Conservation (phyloP, 2,329 filamentous ascomycete genomes). For the Claviceps pusilla region DNA sequence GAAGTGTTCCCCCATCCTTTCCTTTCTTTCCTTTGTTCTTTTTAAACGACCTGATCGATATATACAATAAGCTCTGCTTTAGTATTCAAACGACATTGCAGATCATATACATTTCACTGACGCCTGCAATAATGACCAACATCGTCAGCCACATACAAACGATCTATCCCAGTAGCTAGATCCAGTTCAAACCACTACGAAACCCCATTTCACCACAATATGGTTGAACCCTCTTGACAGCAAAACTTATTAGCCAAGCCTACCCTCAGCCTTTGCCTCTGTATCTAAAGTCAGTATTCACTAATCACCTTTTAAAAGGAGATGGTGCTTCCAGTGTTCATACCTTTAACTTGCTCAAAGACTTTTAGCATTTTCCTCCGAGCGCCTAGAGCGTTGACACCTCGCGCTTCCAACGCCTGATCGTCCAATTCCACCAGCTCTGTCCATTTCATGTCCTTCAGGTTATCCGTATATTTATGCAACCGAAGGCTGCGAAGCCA, state of each 20-base stretch:
- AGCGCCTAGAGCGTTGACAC: conserved; percentile 88
- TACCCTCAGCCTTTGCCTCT: conserved; percentile 63
- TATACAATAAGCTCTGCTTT: not conserved
- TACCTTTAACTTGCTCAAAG: conserved; percentile 85
- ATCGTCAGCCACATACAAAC: not conserved
- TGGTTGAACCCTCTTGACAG: not conserved
- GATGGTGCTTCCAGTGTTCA: conserved; percentile 7
- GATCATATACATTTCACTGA: not conserved
- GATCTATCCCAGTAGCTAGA: not conserved
- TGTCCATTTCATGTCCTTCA: conserved; percentile 95
- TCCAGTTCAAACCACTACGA: not conserved
- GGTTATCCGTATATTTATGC: conserved; percentile 96
- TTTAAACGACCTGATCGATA: not conserved
- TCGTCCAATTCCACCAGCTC: conserved; percentile 87
- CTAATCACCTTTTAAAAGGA: not conserved
- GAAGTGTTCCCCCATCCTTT: no score
- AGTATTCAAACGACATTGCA: conserved; percentile 1
- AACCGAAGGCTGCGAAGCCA: conserved; percentile 90
- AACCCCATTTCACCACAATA: not conserved
- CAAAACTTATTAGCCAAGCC: conserved; percentile 31
- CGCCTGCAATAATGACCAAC: not conserved
- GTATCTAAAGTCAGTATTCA: conserved; percentile 9
- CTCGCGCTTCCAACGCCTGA: conserved; percentile 78
- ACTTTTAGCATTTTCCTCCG: conserved; percentile 98
- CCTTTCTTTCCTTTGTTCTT: not conserved